Conservation (phyloP, 1,284 basidiomycete genomes). For the Marasmius oreades region DNA sequence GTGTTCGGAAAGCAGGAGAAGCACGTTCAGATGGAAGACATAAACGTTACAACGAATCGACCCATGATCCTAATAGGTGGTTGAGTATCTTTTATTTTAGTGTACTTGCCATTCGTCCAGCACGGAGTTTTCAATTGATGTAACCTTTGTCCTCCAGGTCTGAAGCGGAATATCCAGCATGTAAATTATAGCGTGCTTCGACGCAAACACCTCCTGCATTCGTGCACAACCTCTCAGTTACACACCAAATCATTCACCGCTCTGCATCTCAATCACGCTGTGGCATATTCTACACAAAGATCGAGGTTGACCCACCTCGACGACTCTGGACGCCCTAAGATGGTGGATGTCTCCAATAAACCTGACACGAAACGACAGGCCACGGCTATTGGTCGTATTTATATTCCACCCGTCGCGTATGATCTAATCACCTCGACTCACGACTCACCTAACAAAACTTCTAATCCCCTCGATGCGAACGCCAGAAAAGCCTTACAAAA, state of each 20-base stretch:
- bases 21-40: slow-evolving; percentile 81
- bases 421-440: slow-evolving; percentile 50
- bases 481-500: slow-evolving; percentile 55
- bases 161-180: not conserved
- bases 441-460: slow-evolving; percentile 5
- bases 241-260: not conserved
- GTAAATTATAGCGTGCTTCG: not conserved
- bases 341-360: slow-evolving; percentile 81
- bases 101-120: slow-evolving; percentile 3
- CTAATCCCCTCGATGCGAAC: slow-evolving; percentile 30
- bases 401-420: slow-evolving; percentile 63
- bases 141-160: slow-evolving; percentile 2
- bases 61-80: slow-evolving; percentile 92
- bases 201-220: not conserved
- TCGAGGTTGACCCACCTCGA: slow-evolving; percentile 82
- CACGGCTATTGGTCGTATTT: slow-evolving; percentile 76
- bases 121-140: slow-evolving; percentile 14
- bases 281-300: slow-evolving; percentile 5
- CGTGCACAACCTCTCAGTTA: not conserved
- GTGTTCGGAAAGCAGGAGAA: slow-evolving; percentile 78
- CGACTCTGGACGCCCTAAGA: slow-evolving; percentile 60
- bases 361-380: slow-evolving; percentile 63
- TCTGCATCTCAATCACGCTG: not conserved
- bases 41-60: slow-evolving; percentile 72
- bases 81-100: slow-evolving; percentile 49